Evolutionary conservation across 164 flowering plant genomes (phyloP).

Genomic region (Tetracentron sinense): DNA sequence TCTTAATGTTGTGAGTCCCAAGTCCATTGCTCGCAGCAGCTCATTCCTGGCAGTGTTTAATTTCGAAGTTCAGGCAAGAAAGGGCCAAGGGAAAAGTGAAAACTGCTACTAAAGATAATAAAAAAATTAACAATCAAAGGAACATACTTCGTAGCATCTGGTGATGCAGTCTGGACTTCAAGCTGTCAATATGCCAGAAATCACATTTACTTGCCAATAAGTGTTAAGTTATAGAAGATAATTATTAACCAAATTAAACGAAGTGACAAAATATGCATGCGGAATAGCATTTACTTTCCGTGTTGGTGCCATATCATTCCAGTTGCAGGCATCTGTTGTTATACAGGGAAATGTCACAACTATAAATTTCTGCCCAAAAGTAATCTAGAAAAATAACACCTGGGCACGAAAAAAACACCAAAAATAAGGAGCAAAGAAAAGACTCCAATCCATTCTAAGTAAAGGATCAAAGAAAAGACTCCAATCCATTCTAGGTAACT

Average conservation of each 20-base stretch:
- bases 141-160: conserved; percentile 74
- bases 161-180: conserved; percentile 30
- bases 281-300: conserved; percentile 27
- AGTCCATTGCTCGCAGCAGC: conserved; percentile 77
- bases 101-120: conserved; percentile 4
- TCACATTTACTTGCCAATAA: neutral
- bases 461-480: neutral
- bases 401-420: neutral
- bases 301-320: conserved; percentile 11
- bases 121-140: neutral
- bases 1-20: conserved; percentile 52
- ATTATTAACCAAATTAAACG: neutral
- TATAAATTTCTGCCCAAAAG: conserved; percentile 6
- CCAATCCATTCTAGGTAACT: no score
- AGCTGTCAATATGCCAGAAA: conserved; percentile 33
- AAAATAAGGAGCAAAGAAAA: neutral
- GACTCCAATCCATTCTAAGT: neutral
- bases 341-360: conserved; percentile 10
- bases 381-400: neutral
- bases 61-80: conserved; percentile 10
- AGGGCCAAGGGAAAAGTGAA: conserved; percentile 1
- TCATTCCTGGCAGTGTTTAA: conserved; percentile 56
- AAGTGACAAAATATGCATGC: conserved; percentile 5
- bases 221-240: neutral
- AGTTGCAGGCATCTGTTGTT: conserved; percentile 32